Evolutionary conservation across 768 basidiomycete species (phyloP), one percentile per base, ranked within the genome.

Genomic region (Psilocybe cyanescens): DNA sequence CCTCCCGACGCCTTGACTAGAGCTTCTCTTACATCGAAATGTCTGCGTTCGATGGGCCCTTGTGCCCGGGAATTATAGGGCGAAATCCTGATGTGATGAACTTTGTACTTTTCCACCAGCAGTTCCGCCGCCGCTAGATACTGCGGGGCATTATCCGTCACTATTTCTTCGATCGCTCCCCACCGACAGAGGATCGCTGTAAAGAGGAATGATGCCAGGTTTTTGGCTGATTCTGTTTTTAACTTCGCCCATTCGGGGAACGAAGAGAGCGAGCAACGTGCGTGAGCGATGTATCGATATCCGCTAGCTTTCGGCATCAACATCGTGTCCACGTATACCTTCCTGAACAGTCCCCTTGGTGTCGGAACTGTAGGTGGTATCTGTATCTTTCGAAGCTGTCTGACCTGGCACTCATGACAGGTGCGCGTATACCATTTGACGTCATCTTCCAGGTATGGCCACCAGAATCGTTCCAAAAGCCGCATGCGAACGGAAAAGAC

Each of bases 11-110:
- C 64, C 44, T 77, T 77, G 24, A 75, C 57, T 0, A 77, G 41
- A 2, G 67, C 53, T 49, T 75, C 66, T 0, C 71, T 57, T 0
- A 76, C 59, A 41, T 64, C 59, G n/a, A 48, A 68, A 72, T 61
- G 0, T 19, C 19, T 19, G 19, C 19, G 19, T 19, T 19, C 19
- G 19, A 19, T 19, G 19, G 19, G 19, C 19, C 79, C 72, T n/a
- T 80, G 79, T 0, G 75, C 75, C 4, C 65, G 67, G 0, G 75
- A 79, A 60, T 80, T 80, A 64, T 80, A 81, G 0, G 70, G 61
- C 4, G 72, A 77, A 17, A 81, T 81, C 0, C 61, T 33, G 7
- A 80, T 79, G 47, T 79, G 75, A 1, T 54, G 39, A 24, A 80
- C 74, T 12, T 73, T 45, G 3, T 69, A 69, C 29, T 61, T 58